A percentile compares a stretch with the other conserved stretches of the same genome.
These are phyloP conservation scores for Lotmaria passim DNA, from an alignment of 208 protist genomes.

Conservation along the genomic window DNA sequence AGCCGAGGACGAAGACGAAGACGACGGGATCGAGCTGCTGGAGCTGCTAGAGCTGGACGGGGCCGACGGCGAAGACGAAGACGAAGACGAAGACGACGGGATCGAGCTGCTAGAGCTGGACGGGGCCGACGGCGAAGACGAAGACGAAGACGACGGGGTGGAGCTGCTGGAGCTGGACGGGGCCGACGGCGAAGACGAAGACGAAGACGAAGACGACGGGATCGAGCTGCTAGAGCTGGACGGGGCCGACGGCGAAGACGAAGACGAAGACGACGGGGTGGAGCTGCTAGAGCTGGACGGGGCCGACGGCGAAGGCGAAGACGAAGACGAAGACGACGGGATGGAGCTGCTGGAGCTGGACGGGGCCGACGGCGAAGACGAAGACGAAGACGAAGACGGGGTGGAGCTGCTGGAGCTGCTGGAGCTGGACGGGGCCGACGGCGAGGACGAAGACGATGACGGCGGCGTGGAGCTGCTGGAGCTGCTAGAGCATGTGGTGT, in stretches of 20 bases:
- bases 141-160: conserved; percentile 9
- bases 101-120: not conserved
- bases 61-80: not conserved
- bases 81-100: not conserved
- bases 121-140: not conserved
- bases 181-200: no score
- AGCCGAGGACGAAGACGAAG: no score
- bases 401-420: conserved; percentile 5
- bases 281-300: not conserved
- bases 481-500: not conserved
- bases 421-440: not conserved
- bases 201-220: no score
- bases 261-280: no score
- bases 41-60: not conserved
- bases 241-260: no score
- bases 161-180: conserved; percentile 9
- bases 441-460: not conserved
- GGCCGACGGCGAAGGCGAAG: not conserved
- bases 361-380: not conserved
- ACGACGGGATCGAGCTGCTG: no score
- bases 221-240: no score
- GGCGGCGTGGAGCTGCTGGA: no score
- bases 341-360: not conserved
- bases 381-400: conserved; percentile 9
- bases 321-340: not conserved